Evolutionary conservation across 2,329 filamentous ascomycete species (phyloP).

Genomic region (Bipolaris sorokiniana): DNA sequence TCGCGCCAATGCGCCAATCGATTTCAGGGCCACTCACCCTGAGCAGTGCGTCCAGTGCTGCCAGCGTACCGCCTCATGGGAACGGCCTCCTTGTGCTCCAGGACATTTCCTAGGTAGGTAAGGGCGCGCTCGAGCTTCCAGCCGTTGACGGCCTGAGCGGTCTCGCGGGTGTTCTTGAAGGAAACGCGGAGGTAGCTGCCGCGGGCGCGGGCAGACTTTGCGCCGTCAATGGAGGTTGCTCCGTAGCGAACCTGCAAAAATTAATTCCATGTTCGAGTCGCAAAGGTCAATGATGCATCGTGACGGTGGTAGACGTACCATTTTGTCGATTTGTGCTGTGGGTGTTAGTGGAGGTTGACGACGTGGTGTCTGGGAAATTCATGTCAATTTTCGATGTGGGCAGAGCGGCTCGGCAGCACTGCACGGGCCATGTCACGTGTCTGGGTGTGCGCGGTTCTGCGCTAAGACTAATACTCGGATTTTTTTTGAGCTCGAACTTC

Average conservation of each 20-base stretch:
- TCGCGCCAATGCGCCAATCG: conserved; percentile 7
- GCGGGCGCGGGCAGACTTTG: conserved; percentile 87
- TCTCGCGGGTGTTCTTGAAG: conserved; percentile 99
- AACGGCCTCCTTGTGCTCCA: conserved; percentile 95
- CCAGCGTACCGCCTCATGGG: conserved; percentile 98
- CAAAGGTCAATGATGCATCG: conserved; percentile 6
- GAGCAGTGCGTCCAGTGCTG: conserved; percentile 91
- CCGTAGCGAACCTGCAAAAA: conserved; percentile 48
- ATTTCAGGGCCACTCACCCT: conserved; percentile 74
- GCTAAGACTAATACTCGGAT: conserved; percentile 11
- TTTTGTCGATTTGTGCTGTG: conserved; percentile 51
- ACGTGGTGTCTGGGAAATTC: conserved; percentile 14
- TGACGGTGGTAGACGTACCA: conserved; percentile 45
- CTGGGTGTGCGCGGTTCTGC: conserved; percentile 7
- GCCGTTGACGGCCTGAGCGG: conserved; percentile 98
- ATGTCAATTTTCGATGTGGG: background rate
- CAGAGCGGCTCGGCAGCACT: background rate
- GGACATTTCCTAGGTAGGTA: conserved; percentile 97
- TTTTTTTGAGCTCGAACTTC: conserved; percentile 27
- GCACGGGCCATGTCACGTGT: background rate
- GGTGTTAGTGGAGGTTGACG: conserved; percentile 39
- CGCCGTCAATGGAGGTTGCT: conserved; percentile 47
- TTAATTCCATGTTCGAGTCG: conserved; percentile 33
- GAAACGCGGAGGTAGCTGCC: conserved; percentile 98
- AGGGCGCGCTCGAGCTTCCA: conserved; percentile 97